phyloP scores from a whole-genome alignment of 257 asterid genomes.

The Capsicum chinense region DNA sequence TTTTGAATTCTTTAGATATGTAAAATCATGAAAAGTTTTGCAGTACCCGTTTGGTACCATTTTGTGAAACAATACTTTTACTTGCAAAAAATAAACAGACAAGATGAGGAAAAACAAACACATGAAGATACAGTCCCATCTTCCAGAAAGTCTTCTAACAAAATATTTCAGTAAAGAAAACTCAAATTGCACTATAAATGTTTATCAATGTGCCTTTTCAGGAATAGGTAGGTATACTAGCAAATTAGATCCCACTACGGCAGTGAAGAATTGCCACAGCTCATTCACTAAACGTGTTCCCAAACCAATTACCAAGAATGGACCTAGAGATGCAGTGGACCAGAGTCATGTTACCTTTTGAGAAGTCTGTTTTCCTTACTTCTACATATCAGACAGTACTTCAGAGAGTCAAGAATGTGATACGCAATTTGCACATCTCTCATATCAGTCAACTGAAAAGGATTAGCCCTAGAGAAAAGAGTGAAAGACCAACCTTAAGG shows the following conservation, averaged over 20 bases:
- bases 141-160: neutral
- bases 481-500: constrained; percentile 70
- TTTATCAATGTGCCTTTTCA: neutral
- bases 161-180: neutral
- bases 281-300: constrained; percentile 1
- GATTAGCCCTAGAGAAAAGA: constrained; percentile 24
- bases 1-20: neutral
- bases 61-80: constrained; percentile 9
- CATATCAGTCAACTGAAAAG: constrained; percentile 18
- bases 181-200: neutral
- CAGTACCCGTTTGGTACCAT: neutral
- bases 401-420: constrained; percentile 4
- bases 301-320: neutral
- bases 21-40: neutral
- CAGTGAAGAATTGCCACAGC: constrained; percentile 1
- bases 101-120: neutral
- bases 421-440: neutral
- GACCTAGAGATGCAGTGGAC: constrained; percentile 12
- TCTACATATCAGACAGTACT: constrained; percentile 23
- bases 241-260: neutral
- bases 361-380: constrained; percentile 6
- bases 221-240: neutral
- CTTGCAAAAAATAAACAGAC: neutral
- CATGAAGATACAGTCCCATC: neutral
- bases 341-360: neutral